Percentiles rank a stretch among this genome's conserved stretches.
These are phyloP conservation scores for Phalaenopsis hybrid DNA, from an alignment of 116 monocot genomes.

Conservation along the genomic window DNA sequence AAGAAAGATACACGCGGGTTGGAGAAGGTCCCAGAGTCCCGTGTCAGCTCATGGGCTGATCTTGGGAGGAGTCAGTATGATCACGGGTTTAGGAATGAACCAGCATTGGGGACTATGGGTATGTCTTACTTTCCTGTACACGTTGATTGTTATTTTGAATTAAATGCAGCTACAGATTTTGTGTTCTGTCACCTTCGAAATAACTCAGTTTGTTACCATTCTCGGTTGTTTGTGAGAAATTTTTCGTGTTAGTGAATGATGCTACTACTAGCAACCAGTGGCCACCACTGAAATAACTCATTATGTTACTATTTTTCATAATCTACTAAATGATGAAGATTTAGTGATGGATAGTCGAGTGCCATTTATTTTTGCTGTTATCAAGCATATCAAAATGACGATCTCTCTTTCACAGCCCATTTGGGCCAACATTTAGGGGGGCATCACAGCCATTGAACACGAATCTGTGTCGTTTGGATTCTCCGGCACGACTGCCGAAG, in stretches of 20 bases:
- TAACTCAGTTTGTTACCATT: background rate
- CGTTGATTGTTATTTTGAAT: background rate
- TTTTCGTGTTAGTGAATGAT: background rate
- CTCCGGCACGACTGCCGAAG: background rate
- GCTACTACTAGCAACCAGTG: background rate
- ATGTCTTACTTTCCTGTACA: background rate
- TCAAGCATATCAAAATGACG: background rate
- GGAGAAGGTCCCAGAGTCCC: conserved; percentile 36
- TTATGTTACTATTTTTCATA: background rate
- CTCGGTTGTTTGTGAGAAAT: background rate
- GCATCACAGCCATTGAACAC: too few species aligned
- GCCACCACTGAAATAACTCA: background rate
- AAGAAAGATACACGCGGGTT: conserved; percentile 43
- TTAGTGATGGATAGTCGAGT: background rate
- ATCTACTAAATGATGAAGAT: background rate
- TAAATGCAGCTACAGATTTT: background rate
- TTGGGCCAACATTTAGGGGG: background rate
- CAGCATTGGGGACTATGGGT: conserved; percentile 2
- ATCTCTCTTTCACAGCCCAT: background rate
- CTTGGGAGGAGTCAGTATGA: conserved; percentile 4
- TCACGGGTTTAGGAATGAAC: background rate
- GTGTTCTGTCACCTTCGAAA: background rate
- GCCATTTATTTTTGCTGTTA: background rate
- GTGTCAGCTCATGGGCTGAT: conserved; percentile 23
- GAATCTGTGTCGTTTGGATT: background rate